Evolutionary conservation across 2,329 filamentous ascomycete genomes (phyloP), one percentile per base, ranked within the genome.

Genomic region (Xylariales sp.): DNA sequence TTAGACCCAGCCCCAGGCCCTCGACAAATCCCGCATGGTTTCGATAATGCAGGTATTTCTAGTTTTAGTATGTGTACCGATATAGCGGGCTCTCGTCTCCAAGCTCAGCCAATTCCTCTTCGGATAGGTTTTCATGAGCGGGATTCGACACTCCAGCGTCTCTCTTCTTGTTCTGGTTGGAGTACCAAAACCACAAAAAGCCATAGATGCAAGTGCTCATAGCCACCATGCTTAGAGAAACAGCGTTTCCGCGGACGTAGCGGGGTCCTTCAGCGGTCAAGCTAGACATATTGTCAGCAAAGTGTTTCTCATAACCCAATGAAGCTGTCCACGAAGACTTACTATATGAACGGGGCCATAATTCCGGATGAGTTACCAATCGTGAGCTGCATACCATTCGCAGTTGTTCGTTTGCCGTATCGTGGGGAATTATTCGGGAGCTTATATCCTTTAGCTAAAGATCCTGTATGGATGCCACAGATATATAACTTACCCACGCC

Each of bases 341-440:
- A 62, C 58, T 74, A 74, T 38, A 85, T 77, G 49, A 87, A 88
- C 0, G 82, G 77, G 4, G 81, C 74, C 79, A 88, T 83, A 46
- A 89, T 83, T 3, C 85, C 85, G 10, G 79, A 74, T 13, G 71
- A 68, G 46, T 89, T 89, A 3, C 83, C 84, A 37, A 82, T 72
- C 0, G 78, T 85, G 24, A 88, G 65, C 55, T 88, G 83, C 54
- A 88, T 55, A 0, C 82, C 85, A 2, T 77, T 85, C 0, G 81
- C 83, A 0, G 82, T 84, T 0, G 84, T 84, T 21, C 85, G 69
- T 58, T 89, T 90, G 8, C 84, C 85, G 47, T 88, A 90, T 6
- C 85, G 70, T 2, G 86, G 85, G 13, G 75, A 72, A 42, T 88
- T 89, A 14, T 74, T 80, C 1, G 83, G 74, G 27, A 83, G 49